These are phyloP conservation scores for Fragilariopsis cylindrus DNA, from an alignment of 108 stramenopile species.

Conservation along the genomic window DNA sequence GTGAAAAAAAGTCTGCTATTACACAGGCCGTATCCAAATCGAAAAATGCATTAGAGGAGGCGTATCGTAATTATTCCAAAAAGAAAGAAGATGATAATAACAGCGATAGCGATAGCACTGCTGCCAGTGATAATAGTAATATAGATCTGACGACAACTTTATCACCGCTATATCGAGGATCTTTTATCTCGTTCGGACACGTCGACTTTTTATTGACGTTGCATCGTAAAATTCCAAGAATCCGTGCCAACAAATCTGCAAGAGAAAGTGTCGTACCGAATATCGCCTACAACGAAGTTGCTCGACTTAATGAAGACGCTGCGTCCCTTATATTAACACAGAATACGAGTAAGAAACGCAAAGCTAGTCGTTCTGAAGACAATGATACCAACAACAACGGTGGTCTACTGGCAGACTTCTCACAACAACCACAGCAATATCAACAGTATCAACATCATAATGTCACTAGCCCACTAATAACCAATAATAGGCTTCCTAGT, in stretches of 20 bases:
- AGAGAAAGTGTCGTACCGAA: conserved; percentile 5
- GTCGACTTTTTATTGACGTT: not conserved
- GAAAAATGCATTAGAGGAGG: not conserved
- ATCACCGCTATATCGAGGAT: conserved; percentile 9
- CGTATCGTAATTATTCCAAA: not conserved
- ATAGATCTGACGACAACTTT: not conserved
- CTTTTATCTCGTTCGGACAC: conserved; percentile 9
- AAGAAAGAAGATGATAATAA: not conserved
- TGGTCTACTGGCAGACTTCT: no score
- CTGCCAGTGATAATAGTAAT: no score
- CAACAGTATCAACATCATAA: no score
- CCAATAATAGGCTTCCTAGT: no score
- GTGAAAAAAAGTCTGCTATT: conserved; percentile 15
- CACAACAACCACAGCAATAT: no score
- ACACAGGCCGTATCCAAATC: conserved; percentile 7
- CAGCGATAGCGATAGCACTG: not conserved
- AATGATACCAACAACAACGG: no score
- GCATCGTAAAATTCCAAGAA: not conserved
- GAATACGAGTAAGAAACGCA: no score
- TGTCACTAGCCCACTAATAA: no score
- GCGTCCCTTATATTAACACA: not conserved
- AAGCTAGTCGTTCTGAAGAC: no score
- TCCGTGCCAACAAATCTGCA: not conserved
- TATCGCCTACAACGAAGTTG: not conserved
- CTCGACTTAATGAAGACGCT: not conserved